Base-by-base conservation (phyloP, 108 stramenopile species). In the Nitzschia sp. region DNA sequence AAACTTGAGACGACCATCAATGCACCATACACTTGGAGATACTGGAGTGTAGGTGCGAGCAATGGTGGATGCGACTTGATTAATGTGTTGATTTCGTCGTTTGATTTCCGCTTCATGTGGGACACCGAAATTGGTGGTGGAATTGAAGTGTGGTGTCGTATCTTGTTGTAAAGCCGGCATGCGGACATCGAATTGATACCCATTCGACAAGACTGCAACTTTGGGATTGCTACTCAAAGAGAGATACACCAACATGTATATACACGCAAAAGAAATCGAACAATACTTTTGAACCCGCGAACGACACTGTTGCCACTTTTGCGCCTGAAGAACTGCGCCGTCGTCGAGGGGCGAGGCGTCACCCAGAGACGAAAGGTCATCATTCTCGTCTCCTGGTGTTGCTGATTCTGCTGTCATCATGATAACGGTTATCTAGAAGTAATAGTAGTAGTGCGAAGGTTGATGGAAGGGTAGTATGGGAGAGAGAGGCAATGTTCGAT, bases 1-100 rank as follows among this genome's bases (percentile, higher is more conserved):
- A 42, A 60, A 72, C 27, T 63, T 62, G 9, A 63, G 49, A 24
- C 64, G 54, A 57, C 25, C 33, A 35, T 65, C 64, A 27, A 73
- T 57, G 27, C 72, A 73, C 72, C 72, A 54, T 18, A 23, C 11
- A 24, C 2, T 26, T 8, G 60, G 36, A 36, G 60, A 33, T 26
- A 73, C 64, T 35, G 72, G 64, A 0, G 19, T 23, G 35, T 42
- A 65, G 5, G 42, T 26, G 33, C 57, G 72, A 45, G 56, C 45
- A 35, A 73, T 65, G 21, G 18, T 34, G 48, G 63, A 58, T 13
- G 64, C 59, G 9, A 29, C 38, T 23, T 31, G 26, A 25, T 47
- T 2, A 24, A 66, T 35, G 47, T 73, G 66, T 0, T 15, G 32
- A 18, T 33, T 15, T 55, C 49, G 47, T 28, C 24, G 42, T 27